Percentiles rank a stretch among this genome's conserved stretches.
These are phyloP conservation scores for Strobilomyces dryophilus DNA, from an alignment of 768 basidiomycete species.

Conservation along the genomic window DNA sequence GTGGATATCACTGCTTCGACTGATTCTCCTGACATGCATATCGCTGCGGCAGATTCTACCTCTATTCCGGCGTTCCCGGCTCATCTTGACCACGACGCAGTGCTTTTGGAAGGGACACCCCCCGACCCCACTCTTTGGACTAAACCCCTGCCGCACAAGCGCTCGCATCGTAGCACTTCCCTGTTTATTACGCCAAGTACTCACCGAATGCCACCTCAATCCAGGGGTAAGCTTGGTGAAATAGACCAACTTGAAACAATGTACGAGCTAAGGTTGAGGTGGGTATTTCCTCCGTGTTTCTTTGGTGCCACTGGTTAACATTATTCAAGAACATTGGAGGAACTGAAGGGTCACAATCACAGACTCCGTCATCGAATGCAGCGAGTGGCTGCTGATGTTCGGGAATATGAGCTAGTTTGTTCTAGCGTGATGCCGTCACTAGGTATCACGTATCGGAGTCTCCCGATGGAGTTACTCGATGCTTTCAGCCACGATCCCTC, in stretches of 20 bases:
- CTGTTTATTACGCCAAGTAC: slow-evolving; percentile 27
- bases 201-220: slow-evolving; percentile 30
- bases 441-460: slow-evolving; percentile 41
- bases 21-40: slow-evolving; percentile 5
- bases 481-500: slow-evolving; percentile 76
- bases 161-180: slow-evolving; percentile 32
- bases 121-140: neutral
- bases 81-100: slow-evolving; percentile 6
- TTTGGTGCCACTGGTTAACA: neutral
- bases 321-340: slow-evolving; percentile 52
- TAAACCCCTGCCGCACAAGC: neutral
- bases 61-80: neutral
- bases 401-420: slow-evolving; percentile 64
- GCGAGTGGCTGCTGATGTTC: slow-evolving; percentile 54
- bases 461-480: slow-evolving; percentile 67
- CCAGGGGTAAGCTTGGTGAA: slow-evolving; percentile 42
- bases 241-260: slow-evolving; percentile 44
- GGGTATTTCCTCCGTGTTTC: slow-evolving; percentile 4
- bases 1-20: slow-evolving; percentile 8
- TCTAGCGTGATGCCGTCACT: slow-evolving; percentile 46
- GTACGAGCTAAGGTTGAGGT: slow-evolving; percentile 43
- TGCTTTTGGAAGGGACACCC: neutral
- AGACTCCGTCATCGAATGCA: slow-evolving; percentile 67
- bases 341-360: slow-evolving; percentile 57
- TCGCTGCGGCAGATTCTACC: neutral